phyloP scores from a whole-genome alignment of 306 rosid species.

The Quercus engelmannii region DNA sequence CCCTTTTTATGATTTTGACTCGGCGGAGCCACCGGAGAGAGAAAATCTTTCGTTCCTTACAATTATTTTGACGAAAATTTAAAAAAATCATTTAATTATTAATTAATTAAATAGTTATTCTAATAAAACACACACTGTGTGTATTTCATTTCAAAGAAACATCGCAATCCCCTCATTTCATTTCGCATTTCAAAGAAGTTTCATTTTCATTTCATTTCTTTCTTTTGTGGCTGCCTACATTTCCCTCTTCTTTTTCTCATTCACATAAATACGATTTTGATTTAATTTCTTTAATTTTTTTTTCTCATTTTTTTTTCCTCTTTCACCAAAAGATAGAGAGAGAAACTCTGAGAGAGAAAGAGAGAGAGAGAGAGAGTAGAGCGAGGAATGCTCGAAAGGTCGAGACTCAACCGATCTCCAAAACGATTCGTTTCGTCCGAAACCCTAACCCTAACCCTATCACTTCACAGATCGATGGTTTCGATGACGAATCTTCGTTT shows the following conservation, averaged over 20 bases:
- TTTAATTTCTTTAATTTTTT: slow-evolving; percentile 3
- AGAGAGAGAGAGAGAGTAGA: slow-evolving; percentile 2
- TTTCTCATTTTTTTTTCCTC: not conserved
- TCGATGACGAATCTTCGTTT: slow-evolving; percentile 22
- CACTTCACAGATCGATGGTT: slow-evolving; percentile 24
- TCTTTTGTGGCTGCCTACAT: slow-evolving; percentile 5
- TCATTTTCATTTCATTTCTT: not conserved
- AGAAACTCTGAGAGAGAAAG: not conserved
- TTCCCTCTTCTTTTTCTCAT: slow-evolving; percentile 42
- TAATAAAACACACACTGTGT: no score
- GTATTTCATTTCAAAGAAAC: not conserved
- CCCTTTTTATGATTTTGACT: slow-evolving; percentile 16
- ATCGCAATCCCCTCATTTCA: not conserved
- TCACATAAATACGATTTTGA: slow-evolving; percentile 34
- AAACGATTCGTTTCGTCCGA: slow-evolving; percentile 45
- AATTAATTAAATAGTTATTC: not conserved
- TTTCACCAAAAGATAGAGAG: slow-evolving; percentile 16
- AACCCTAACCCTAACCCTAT: slow-evolving; percentile 14
- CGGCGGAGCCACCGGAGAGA: slow-evolving; percentile 49
- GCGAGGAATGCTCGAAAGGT: slow-evolving; percentile 45
- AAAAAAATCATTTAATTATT: no score
- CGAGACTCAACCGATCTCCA: slow-evolving; percentile 26
- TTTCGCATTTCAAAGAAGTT: no score
- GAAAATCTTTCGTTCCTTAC: slow-evolving; percentile 16
- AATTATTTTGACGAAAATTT: slow-evolving; percentile 3